Conservation (phyloP, 2,329 filamentous ascomycete species). For the Colletotrichum coccodes region DNA sequence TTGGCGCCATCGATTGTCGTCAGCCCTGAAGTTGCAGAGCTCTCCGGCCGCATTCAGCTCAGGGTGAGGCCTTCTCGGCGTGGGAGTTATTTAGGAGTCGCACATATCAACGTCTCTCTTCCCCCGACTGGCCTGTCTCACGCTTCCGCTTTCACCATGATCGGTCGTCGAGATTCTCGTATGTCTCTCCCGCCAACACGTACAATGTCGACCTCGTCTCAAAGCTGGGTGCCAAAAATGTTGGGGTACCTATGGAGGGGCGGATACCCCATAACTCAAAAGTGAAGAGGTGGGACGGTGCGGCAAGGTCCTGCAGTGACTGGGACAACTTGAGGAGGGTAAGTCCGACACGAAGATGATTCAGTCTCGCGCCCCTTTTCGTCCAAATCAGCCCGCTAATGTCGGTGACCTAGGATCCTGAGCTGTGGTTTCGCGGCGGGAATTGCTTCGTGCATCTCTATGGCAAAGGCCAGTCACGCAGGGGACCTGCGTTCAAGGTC, state of each 20-base stretch:
- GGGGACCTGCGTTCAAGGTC: slow-evolving; percentile 75
- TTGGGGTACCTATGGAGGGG: slow-evolving; percentile 43
- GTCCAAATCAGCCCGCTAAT: not conserved
- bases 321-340: slow-evolving; percentile 62
- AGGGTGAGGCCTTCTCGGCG: not conserved
- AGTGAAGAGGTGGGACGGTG: slow-evolving; percentile 64
- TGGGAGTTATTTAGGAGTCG: not conserved
- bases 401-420: slow-evolving; percentile 68
- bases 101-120: slow-evolving; percentile 20
- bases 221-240: slow-evolving; percentile 46
- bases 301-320: slow-evolving; percentile 50
- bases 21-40: not conserved
- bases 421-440: slow-evolving; percentile 75
- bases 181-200: slow-evolving; percentile 9
- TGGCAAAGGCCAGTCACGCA: slow-evolving; percentile 69
- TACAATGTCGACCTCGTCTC: slow-evolving; percentile 16
- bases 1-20: slow-evolving; percentile 13
- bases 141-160: slow-evolving; percentile 4
- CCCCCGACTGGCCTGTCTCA: slow-evolving; percentile 3
- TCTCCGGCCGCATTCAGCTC: slow-evolving; percentile 24
- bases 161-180: slow-evolving; percentile 13
- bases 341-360: slow-evolving; percentile 36
- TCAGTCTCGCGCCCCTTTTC: not conserved
- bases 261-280: slow-evolving; percentile 37
- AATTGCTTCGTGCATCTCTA: slow-evolving; percentile 79